A percentile compares a stretch with the other conserved stretches of the same genome.
phyloP scores from a whole-genome alignment of 2,329 filamentous ascomycete genomes.

The Stylonectria norvegica region DNA sequence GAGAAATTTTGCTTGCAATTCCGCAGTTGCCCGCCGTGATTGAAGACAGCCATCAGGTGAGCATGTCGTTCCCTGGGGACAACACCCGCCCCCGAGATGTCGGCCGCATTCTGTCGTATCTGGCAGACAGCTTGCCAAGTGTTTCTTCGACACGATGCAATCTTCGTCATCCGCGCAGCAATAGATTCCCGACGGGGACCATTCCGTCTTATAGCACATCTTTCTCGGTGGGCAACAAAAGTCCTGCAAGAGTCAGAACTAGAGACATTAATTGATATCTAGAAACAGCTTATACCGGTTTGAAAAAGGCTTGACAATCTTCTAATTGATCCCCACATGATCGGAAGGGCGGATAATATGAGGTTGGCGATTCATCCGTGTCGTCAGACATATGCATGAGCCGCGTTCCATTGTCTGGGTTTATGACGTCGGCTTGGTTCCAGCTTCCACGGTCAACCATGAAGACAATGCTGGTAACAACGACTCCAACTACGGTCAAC shows the following conservation, averaged over 20 bases:
- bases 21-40: constrained; percentile 14
- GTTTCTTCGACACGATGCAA: constrained; percentile 8
- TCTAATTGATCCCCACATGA: constrained; percentile 7
- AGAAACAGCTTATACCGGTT: constrained; percentile 5
- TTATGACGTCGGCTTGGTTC: constrained; percentile 5
- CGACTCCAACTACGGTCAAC: constrained; percentile 19
- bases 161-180: constrained; percentile 14
- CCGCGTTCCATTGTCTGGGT: background rate
- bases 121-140: constrained; percentile 7
- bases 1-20: constrained; percentile 5
- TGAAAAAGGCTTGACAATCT: constrained; percentile 13
- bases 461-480: constrained; percentile 20
- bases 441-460: constrained; percentile 8
- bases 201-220: constrained; percentile 6
- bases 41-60: constrained; percentile 13
- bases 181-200: constrained; percentile 10
- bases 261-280: background rate
- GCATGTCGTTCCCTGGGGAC: constrained; percentile 11
- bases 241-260: constrained; percentile 9
- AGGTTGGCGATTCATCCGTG: background rate
- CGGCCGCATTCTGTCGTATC: constrained; percentile 13
- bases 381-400: background rate
- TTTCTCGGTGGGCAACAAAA: constrained; percentile 10
- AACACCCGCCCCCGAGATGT: constrained; percentile 13
- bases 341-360: constrained; percentile 6